Base-by-base conservation (phyloP, 441 rosid genomes). In the Pelargonium citronellum region DNA sequence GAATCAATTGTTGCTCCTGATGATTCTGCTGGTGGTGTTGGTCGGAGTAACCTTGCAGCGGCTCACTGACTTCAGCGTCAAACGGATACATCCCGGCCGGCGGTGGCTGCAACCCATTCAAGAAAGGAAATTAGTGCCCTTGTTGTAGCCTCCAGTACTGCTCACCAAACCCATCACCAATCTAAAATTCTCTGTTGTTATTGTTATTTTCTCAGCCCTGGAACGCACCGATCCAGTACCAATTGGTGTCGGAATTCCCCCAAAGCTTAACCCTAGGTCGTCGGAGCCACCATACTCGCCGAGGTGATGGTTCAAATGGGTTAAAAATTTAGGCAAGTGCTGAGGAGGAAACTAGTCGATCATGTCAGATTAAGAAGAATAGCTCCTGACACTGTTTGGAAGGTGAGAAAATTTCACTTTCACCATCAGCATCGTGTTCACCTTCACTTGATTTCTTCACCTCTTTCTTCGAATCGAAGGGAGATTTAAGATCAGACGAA, bases 381-480 rank as follows among this genome's bases (percentile, higher is more conserved):
- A n/a, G n/a, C n/a, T 44, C 5, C 5, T 44, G 49, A 44, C 49
- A 11, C 30, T 69, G 64, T 39, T 68, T 41, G 67, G 34, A 24
- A 61, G 58, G 67, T n/a, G 69, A 73, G 71, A 72, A 75, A 64
- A 41, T 9, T 2, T 6, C 20, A 67, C 46, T 24, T 24, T 37
- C 63, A 0, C n/a, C 49, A 7, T 41, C 22, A 13, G 19, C n/a
- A 13, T 51, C 58, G 19, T 19, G 4, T 51, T 51, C 58, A 51
- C 19, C 2, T 51, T 39, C 8, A n/a, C 4, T 49, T 3, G 74
- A 61, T 60, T 67, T 17, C 70, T 17, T 5, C 44, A 8, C 57
- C n/a, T 79, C 77, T 19, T 71, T 79, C 77, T 73, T 77, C 16
- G 80, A 71, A 65, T 63, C 77, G n/a, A 34, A 0, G 13, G 72